A percentile compares a stretch with the other conserved stretches of the same genome.
These are phyloP conservation scores for Funneliformis mosseae DNA, from an alignment of 192 early-diverging fungal genomes.

Conservation along the genomic window DNA sequence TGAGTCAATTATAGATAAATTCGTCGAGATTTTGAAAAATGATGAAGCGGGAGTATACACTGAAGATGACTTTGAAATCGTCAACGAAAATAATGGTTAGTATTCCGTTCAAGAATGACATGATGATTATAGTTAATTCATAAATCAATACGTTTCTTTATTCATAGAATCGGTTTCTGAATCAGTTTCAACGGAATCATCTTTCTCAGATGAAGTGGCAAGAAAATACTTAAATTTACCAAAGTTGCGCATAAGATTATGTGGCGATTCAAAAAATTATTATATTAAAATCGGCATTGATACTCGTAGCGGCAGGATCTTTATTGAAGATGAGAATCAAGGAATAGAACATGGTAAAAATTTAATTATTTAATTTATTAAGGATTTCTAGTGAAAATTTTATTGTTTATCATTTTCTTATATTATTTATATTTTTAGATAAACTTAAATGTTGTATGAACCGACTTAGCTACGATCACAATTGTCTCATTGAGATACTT, in stretches of 20 bases:
- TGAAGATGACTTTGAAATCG: slow-evolving; percentile 9
- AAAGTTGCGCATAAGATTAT: slow-evolving; percentile 1
- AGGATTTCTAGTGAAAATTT: neutral
- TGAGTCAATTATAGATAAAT: neutral
- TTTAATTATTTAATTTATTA: neutral
- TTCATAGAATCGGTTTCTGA: neutral
- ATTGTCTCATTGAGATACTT: neutral
- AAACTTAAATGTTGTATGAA: neutral
- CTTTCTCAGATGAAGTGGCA: slow-evolving; percentile 7
- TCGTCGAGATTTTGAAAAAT: neutral
- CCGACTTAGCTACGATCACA: neutral
- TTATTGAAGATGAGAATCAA: slow-evolving; percentile 17
- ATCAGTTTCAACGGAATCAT: neutral
- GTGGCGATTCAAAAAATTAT: neutral
- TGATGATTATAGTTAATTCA: neutral
- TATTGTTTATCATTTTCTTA: neutral
- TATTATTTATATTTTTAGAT: neutral
- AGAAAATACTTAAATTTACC: slow-evolving; percentile 11
- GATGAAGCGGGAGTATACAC: neutral
- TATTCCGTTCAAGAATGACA: neutral
- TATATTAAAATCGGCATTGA: slow-evolving; percentile 19
- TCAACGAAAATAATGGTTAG: slow-evolving; percentile 1
- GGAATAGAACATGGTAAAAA: neutral
- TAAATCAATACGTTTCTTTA: neutral
- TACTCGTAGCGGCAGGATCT: slow-evolving; percentile 3